Percentiles rank a stretch among this genome's conserved stretches.
Conservation (phyloP, 495 filamentous ascomycete genomes). For the Sporormia fimetaria region DNA sequence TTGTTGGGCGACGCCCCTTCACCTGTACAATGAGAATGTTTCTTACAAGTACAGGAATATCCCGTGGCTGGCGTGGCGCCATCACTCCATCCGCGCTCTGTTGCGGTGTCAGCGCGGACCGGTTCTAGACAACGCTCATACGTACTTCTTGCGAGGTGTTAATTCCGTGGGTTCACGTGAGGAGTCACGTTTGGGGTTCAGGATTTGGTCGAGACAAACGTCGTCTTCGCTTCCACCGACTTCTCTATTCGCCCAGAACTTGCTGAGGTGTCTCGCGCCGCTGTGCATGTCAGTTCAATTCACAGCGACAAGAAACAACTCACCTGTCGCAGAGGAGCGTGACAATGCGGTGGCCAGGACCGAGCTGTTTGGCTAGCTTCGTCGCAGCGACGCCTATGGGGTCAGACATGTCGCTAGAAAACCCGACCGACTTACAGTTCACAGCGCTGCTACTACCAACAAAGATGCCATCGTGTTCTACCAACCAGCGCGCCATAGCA, state of each 20-base stretch:
- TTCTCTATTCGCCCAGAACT: conserved; percentile 81
- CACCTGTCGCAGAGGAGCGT: conserved; percentile 73
- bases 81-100: too few relatives aligned
- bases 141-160: too few relatives aligned
- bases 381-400: conserved; percentile 65
- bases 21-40: too few relatives aligned
- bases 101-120: too few relatives aligned
- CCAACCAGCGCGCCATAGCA: conserved; percentile 87
- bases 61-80: too few relatives aligned
- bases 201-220: conserved; percentile 13
- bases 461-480: conserved; percentile 94
- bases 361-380: conserved; percentile 61
- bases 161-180: neutral
- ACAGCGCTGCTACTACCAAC: conserved; percentile 88
- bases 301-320: neutral
- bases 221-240: conserved; percentile 40
- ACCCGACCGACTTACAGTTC: conserved; percentile 53
- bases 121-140: too few relatives aligned
- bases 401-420: conserved; percentile 5
- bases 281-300: conserved; percentile 36
- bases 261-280: conserved; percentile 75
- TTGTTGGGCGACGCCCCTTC: too few relatives aligned
- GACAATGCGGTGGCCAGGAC: conserved; percentile 68
- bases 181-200: conserved; percentile 3
- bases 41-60: too few relatives aligned